These are phyloP conservation scores for Colletotrichum sojae DNA, from an alignment of 2,329 filamentous ascomycete species.

Conservation along the genomic window DNA sequence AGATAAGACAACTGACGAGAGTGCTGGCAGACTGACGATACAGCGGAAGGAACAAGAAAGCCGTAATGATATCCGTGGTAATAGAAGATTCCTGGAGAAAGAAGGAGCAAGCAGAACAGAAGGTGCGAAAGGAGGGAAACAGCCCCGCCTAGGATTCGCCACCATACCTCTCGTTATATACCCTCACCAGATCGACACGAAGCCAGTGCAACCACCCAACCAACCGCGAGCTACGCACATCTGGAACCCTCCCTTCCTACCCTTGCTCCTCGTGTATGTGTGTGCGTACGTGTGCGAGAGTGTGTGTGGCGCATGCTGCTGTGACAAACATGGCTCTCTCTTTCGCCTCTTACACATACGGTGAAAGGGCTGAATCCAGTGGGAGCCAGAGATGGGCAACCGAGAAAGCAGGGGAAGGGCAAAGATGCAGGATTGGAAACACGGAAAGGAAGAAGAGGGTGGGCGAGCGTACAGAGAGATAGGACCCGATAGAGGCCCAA, in stretches of 20 bases:
- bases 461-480: neutral
- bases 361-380: neutral
- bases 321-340: neutral
- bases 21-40: neutral
- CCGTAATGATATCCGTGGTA: neutral
- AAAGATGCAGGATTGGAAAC: slow-evolving; percentile 13
- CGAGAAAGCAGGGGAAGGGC: neutral
- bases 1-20: neutral
- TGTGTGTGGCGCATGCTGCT: neutral
- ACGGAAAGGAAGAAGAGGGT: neutral
- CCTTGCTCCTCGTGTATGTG: neutral
- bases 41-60: neutral
- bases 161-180: slow-evolving; percentile 35
- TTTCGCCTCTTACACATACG: neutral
- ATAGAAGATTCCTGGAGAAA: neutral
- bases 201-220: slow-evolving; percentile 8
- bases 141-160: slow-evolving; percentile 10
- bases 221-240: slow-evolving; percentile 8
- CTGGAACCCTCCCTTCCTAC: neutral
- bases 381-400: neutral
- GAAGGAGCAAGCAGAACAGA: neutral
- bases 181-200: neutral
- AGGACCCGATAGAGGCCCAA: neutral
- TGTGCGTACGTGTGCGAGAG: neutral
- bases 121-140: neutral